A percentile compares a stretch with the other conserved stretches of the same genome.
Evolutionary conservation across 2,329 filamentous ascomycete genomes (phyloP).

Genomic region (Acephala macrosclerotiorum): DNA sequence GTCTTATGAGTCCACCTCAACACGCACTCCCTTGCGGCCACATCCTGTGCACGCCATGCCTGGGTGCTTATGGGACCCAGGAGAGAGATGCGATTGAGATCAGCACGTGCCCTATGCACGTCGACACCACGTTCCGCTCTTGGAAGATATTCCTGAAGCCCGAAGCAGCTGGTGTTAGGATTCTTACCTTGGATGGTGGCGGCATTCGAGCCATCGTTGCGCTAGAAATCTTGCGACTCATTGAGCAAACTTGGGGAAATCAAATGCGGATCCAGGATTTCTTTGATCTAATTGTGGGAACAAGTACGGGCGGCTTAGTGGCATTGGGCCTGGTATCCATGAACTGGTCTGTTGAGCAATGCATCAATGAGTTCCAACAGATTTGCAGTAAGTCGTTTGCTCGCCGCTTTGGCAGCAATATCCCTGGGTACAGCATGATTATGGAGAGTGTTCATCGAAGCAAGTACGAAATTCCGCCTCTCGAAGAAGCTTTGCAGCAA

Average conservation of each 20-base stretch:
- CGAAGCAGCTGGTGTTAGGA: constrained; percentile 5
- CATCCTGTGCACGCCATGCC: constrained; percentile 14
- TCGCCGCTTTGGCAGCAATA: constrained; percentile 3
- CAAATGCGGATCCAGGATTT: constrained; percentile 4
- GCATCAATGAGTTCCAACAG: constrained; percentile 1
- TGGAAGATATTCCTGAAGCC: constrained; percentile 5
- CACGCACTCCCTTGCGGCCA: constrained; percentile 16
- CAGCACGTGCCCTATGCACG: constrained; percentile 1
- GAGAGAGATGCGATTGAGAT: constrained; percentile 7
- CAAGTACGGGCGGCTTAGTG: constrained; percentile 5
- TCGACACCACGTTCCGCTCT: constrained; percentile 1
- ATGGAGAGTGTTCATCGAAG: constrained; percentile 9
- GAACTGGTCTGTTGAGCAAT: constrained; percentile 3
- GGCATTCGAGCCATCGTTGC: constrained; percentile 8
- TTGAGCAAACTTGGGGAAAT: background rate
- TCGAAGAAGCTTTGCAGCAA: background rate
- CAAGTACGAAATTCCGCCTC: constrained; percentile 6
- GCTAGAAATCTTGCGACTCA: background rate
- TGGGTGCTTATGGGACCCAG: constrained; percentile 5
- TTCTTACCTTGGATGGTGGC: constrained; percentile 7
- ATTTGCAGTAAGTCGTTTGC: constrained; percentile 4
- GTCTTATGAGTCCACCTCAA: constrained; percentile 12
- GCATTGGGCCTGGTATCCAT: constrained; percentile 2
- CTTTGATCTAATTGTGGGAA: constrained; percentile 10
- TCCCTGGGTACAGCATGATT: constrained; percentile 4